Conservation (phyloP, 1,284 basidiomycete genomes). For the Rhodofomes roseus region DNA sequence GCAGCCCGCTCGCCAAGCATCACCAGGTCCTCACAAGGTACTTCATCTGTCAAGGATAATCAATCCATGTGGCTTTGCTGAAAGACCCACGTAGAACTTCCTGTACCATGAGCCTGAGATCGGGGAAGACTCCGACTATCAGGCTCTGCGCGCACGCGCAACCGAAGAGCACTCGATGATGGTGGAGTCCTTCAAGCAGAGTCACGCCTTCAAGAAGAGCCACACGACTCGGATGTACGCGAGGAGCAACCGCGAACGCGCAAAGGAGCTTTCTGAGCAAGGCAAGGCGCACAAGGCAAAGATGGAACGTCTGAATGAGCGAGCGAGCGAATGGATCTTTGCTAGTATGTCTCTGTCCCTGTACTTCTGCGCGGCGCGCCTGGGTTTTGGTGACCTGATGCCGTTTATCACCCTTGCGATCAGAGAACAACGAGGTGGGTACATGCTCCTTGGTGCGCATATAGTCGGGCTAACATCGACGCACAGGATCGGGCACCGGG, state of each 20-base stretch:
- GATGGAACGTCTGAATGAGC: constrained; percentile 80
- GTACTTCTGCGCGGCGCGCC: not conserved
- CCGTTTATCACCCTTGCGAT: not conserved
- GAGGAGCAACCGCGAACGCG: constrained; percentile 70
- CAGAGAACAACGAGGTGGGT: constrained; percentile 80
- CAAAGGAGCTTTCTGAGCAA: constrained; percentile 81
- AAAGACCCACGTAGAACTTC: constrained; percentile 40
- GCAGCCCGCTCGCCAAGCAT: not conserved
- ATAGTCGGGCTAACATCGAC: not conserved
- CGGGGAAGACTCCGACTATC: constrained; percentile 69
- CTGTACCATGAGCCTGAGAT: constrained; percentile 64
- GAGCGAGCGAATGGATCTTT: constrained; percentile 92
- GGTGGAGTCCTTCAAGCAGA: constrained; percentile 64
- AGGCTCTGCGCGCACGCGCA: constrained; percentile 66
- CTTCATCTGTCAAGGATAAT: not conserved
- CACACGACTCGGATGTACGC: constrained; percentile 70
- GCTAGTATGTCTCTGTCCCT: constrained; percentile 41
- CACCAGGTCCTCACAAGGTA: not conserved
- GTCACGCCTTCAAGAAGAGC: no score
- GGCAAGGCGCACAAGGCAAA: constrained; percentile 80
- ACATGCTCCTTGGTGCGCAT: not conserved
- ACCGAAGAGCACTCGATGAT: constrained; percentile 73
- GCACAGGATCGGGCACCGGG: constrained; percentile 64
- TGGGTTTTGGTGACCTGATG: not conserved
- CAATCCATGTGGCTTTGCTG: not conserved